phyloP scores from a whole-genome alignment of 2,329 filamentous ascomycete genomes.

The Talaromyces sp. region DNA sequence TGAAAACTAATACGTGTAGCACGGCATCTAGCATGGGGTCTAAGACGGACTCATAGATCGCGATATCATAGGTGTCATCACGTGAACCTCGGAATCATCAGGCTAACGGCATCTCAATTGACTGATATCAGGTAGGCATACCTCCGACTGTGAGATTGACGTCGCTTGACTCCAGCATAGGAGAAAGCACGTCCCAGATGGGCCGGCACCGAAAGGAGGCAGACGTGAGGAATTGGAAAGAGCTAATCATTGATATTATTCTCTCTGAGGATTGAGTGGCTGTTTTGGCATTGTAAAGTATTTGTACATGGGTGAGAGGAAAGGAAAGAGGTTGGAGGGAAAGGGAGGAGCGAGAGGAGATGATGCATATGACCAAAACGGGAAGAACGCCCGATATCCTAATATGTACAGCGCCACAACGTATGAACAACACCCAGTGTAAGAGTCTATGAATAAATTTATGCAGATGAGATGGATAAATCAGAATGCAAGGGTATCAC shows the following conservation, averaged over 20 bases:
- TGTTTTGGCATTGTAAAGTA: neutral
- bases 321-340: neutral
- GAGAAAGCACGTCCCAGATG: slow-evolving; percentile 33
- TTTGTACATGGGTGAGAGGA: neutral
- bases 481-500: slow-evolving; percentile 17
- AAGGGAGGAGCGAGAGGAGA: slow-evolving; percentile 11
- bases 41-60: slow-evolving; percentile 14
- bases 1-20: slow-evolving; percentile 24
- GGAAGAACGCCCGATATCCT: slow-evolving; percentile 5
- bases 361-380: slow-evolving; percentile 8
- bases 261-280: neutral
- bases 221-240: slow-evolving; percentile 36
- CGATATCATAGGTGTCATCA: slow-evolving; percentile 23
- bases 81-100: slow-evolving; percentile 18
- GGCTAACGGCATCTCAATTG: neutral
- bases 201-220: slow-evolving; percentile 37
- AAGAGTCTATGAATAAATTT: slow-evolving; percentile 1
- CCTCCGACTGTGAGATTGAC: slow-evolving; percentile 22
- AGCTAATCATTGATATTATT: neutral
- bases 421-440: neutral
- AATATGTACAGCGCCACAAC: neutral
- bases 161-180: slow-evolving; percentile 19
- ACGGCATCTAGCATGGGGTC: neutral
- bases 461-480: neutral
- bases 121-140: slow-evolving; percentile 9